Base-by-base conservation (phyloP, 2,329 filamentous ascomycete species). In the Phaeosphaeria sp. region DNA sequence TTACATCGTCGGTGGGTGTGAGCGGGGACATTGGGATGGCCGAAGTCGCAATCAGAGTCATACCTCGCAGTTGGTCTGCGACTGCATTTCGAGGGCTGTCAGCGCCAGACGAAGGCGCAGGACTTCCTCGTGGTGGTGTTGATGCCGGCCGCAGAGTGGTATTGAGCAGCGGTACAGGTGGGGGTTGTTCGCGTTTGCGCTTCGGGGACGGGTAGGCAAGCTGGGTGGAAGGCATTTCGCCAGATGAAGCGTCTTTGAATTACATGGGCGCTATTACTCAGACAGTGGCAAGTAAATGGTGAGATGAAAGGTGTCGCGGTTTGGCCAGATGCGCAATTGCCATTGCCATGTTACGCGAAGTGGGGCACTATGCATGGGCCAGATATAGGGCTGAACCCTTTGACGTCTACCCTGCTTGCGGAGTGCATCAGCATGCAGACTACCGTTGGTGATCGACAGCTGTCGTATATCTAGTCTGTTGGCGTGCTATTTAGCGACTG, bases 181-280 rank as follows among this genome's bases (percentile, higher is more conserved):
- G 67, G 39, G 65, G 62, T 33, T 71, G 69, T 47, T 76, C 72
- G 59, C 75, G 74, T 67, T 77, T 77, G 56, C 74, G 74, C 65
- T 77, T 77, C n/a, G 75, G 74, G 36, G 74, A 76, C 20, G 74
- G 71, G 52, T 73, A 60, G 55, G 68, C 71, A 52, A 75, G 65
- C 56, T 72, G 69, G 52, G 71, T 74, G 52, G 72, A 66, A 63
- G 71, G 72, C 74, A 77, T 76, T 53, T 64, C 70, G 67, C 63
- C 62, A 56, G 48, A 62, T 44, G 46, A 22, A 51, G 56, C 50
- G 55, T 52, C 51, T 42, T 51, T 57, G 59, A 60, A 47, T 71
- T 66, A 73, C 71, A 73, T 73, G 68, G 56, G 66, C 62, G 56
- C 62, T 68, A 55, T 46, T 48, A 59, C 44, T 46, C 49, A 47